phyloP scores from a whole-genome alignment of 345 rosid genomes.

The Fremontodendron californicum region DNA sequence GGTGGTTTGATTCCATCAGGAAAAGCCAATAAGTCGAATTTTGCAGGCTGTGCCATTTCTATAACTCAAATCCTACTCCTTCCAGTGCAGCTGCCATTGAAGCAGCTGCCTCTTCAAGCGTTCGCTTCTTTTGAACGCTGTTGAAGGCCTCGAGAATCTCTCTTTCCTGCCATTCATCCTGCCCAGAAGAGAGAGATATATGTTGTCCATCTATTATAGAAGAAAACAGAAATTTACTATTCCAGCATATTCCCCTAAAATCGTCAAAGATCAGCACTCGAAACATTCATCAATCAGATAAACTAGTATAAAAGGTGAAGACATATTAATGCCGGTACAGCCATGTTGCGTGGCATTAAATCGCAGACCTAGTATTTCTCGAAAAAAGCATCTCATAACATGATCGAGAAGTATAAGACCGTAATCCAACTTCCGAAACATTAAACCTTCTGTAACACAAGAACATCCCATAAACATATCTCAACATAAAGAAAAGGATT shows the following conservation, averaged over 20 bases:
- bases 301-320: not conserved
- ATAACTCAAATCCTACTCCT: conserved; percentile 50
- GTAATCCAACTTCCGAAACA: not conserved
- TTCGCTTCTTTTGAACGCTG: conserved; percentile 69
- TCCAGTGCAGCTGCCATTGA: conserved; percentile 83
- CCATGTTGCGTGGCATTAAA: not conserved
- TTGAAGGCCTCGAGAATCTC: conserved; percentile 70
- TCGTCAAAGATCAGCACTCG: not conserved
- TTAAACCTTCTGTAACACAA: not conserved
- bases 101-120: conserved; percentile 96
- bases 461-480: not conserved
- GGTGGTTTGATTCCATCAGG: not conserved
- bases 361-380: not conserved
- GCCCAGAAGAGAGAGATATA: conserved; percentile 20
- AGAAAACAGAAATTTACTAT: not conserved
- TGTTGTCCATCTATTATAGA: not conserved
- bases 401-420: not conserved
- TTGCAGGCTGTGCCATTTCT: conserved; percentile 8
- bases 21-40: not conserved
- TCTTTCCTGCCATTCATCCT: conserved; percentile 88
- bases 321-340: not conserved
- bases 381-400: not conserved
- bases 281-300: not conserved
- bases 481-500: not conserved
- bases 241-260: not conserved